Conservation (phyloP, 306 rosid species). For the Potentilla sterilis region DNA sequence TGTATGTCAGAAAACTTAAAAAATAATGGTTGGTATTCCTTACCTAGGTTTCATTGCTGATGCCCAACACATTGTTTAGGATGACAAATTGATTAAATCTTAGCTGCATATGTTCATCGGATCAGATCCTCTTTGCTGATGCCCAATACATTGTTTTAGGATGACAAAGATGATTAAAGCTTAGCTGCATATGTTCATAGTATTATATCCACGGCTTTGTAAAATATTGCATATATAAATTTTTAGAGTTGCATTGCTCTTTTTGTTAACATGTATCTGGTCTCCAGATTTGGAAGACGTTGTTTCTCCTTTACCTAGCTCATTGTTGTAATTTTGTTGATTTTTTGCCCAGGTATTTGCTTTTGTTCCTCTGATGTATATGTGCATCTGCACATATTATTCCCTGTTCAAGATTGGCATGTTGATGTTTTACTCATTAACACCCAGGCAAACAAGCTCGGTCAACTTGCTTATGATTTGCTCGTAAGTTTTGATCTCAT, state of each 20-base stretch:
- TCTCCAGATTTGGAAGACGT: neutral
- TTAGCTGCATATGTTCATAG: neutral
- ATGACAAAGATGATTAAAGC: neutral
- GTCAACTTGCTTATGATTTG: conserved; percentile 98
- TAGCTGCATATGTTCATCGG: too few species aligned
- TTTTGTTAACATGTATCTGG: neutral
- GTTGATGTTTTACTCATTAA: conserved; percentile 85
- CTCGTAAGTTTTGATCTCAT: conserved; percentile 69
- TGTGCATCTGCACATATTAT: conserved; percentile 97
- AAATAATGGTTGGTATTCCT: neutral
- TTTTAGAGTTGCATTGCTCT: neutral
- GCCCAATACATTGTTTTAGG: too few species aligned
- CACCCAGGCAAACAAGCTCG: conserved; percentile 91
- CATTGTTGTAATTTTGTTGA: conserved; percentile 20
- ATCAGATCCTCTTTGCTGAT: too few species aligned
- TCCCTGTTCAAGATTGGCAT: conserved; percentile 92
- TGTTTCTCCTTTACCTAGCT: conserved; percentile 20
- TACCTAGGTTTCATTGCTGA: neutral
- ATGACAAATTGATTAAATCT: neutral
- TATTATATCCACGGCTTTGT: neutral
- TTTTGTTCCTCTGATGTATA: conserved; percentile 90
- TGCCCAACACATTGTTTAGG: neutral
- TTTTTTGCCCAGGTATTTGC: conserved; percentile 71
- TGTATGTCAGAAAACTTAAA: neutral
- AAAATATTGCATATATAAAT: neutral